Percentiles rank a stretch among this genome's conserved stretches.
Conservation (phyloP, 2,329 filamentous ascomycete species). For the Nemania bipapillata region DNA sequence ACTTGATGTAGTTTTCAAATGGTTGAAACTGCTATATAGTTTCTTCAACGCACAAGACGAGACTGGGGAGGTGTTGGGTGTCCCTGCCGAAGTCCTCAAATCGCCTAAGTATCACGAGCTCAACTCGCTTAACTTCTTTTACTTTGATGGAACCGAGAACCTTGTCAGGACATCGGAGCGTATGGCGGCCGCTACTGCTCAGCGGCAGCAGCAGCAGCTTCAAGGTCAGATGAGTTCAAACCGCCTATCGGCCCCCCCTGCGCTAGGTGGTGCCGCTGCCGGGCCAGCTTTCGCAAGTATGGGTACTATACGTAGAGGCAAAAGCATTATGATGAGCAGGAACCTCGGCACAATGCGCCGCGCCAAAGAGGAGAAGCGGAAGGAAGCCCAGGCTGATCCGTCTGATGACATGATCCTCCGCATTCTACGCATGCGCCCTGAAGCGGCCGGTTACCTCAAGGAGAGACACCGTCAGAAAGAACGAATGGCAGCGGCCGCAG, state of each 20-base stretch:
- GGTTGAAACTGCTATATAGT: conserved; percentile 87
- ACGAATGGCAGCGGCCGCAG: conserved; percentile 85
- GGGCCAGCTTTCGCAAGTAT: conserved; percentile 71
- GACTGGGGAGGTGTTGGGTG: conserved; percentile 82
- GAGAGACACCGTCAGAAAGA: conserved; percentile 95
- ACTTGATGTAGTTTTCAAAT: conserved; percentile 92
- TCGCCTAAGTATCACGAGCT: conserved; percentile 98
- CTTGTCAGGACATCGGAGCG: conserved; percentile 94
- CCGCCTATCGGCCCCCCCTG: conserved; percentile 73
- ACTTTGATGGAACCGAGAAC: conserved; percentile 90
- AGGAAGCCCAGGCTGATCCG: conserved; percentile 94
- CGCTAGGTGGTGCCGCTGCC: conserved; percentile 56
- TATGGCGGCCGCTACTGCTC: conserved; percentile 88
- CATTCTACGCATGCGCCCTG: conserved; percentile 92
- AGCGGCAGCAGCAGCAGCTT: conserved; percentile 76
- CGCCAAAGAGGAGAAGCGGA: conserved; percentile 93
- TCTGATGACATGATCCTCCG: conserved; percentile 98
- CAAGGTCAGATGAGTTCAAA: conserved; percentile 65
- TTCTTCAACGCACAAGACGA: conserved; percentile 97
- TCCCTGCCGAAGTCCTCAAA: conserved; percentile 90
- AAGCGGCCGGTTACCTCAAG: conserved; percentile 86
- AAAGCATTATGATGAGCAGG: conserved; percentile 91
- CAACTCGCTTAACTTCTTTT: conserved; percentile 97
- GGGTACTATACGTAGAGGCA: conserved; percentile 72
- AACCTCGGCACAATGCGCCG: conserved; percentile 97